phyloP scores from a whole-genome alignment of 768 basidiomycete genomes.

The Podaxis sp. region DNA sequence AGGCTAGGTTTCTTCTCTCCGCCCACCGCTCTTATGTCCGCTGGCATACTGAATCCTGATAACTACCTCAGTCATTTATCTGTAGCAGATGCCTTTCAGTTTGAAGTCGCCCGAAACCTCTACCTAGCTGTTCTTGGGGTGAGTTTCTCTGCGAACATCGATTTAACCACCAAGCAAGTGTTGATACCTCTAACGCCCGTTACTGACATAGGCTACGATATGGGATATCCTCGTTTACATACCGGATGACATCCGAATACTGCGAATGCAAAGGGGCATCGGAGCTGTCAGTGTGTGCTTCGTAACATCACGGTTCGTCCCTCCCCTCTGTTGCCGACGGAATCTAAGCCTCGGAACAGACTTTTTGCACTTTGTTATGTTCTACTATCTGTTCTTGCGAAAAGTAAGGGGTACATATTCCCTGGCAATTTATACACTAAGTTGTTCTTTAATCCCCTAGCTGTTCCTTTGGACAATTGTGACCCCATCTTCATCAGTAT shows the following conservation, averaged over 20 bases:
- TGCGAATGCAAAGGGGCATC: constrained; percentile 1
- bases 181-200: not conserved
- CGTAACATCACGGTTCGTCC: constrained; percentile 2
- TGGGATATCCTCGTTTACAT: constrained; percentile 16
- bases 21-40: not conserved
- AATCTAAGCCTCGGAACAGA: not conserved
- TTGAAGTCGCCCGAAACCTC: constrained; percentile 10
- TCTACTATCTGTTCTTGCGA: constrained; percentile 6
- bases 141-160: not conserved
- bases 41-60: constrained; percentile 2
- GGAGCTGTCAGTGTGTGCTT: constrained; percentile 6
- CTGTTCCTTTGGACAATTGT: constrained; percentile 1
- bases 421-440: not conserved
- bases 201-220: constrained; percentile 10
- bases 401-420: not conserved
- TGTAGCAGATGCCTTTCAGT: constrained; percentile 2
- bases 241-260: constrained; percentile 9
- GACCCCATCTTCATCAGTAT: constrained; percentile 1
- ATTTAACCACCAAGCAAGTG: not conserved
- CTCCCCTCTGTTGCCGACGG: too few relatives aligned
- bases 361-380: constrained; percentile 11
- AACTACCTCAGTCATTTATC: constrained; percentile 10
- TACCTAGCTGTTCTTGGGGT: constrained; percentile 13
- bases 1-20: not conserved
- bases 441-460: not conserved